Conservation (phyloP, 495 filamentous ascomycete genomes). For the Tuber microsphaerosporum region DNA sequence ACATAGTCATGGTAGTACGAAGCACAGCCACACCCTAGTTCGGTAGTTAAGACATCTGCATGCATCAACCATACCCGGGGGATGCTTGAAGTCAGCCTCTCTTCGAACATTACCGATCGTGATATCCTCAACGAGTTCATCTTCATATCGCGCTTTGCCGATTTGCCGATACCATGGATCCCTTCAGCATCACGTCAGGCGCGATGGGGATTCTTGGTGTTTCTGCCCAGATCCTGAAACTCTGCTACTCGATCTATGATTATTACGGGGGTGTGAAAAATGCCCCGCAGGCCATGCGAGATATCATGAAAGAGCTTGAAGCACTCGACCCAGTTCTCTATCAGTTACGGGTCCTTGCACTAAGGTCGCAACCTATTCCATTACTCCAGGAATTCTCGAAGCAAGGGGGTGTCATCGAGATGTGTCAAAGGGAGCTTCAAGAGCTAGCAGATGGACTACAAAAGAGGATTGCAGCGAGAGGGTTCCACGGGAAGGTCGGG, state of each 20-base stretch:
- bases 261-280: slow-evolving; percentile 13
- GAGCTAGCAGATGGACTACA: slow-evolving; percentile 4
- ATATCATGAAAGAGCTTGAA: slow-evolving; percentile 15
- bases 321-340: slow-evolving; percentile 16
- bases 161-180: not conserved
- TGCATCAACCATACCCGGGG: not conserved
- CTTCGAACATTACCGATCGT: not conserved
- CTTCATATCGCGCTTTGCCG: no score
- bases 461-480: slow-evolving; percentile 16
- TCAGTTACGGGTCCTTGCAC: slow-evolving; percentile 6
- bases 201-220: not conserved
- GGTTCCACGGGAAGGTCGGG: slow-evolving; percentile 8
- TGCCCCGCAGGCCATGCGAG: slow-evolving; percentile 14
- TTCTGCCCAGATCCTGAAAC: not conserved
- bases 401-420: slow-evolving; percentile 5
- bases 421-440: slow-evolving; percentile 6
- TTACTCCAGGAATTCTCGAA: slow-evolving; percentile 7
- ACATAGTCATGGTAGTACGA: not conserved
- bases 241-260: slow-evolving; percentile 11
- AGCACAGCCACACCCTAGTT: not conserved
- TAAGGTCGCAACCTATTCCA: not conserved
- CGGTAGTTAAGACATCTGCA: not conserved
- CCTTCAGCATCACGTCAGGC: not conserved
- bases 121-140: not conserved
- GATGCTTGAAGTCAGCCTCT: not conserved